phyloP scores from a whole-genome alignment of 257 asterid genomes.

The Solanum piurae region DNA sequence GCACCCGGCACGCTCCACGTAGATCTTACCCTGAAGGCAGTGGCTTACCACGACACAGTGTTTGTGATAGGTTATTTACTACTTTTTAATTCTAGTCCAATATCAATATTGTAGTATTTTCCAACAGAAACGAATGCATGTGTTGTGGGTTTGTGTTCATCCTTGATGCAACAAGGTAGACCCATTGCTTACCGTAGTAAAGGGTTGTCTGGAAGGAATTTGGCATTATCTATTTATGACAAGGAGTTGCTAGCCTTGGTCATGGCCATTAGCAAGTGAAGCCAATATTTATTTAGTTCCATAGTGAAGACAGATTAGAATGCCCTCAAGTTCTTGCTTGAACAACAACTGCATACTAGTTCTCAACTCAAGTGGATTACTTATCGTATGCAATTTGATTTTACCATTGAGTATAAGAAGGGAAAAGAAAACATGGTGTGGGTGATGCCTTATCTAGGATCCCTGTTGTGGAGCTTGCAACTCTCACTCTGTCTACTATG shows the following conservation, averaged over 20 bases:
- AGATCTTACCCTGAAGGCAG: too few species aligned
- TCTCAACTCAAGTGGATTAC: neutral
- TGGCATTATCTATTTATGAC: neutral
- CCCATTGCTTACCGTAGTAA: neutral
- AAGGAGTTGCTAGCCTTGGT: neutral
- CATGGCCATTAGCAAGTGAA: neutral
- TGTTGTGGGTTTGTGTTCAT: too few species aligned
- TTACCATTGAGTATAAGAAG: neutral
- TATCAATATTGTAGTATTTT: neutral
- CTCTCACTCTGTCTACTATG: neutral
- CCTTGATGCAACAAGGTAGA: neutral
- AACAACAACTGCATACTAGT: neutral
- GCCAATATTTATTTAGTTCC: neutral
- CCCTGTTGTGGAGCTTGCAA: neutral
- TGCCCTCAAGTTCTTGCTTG: neutral
- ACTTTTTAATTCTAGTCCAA: neutral
- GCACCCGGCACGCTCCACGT: too few species aligned
- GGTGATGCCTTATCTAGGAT: neutral
- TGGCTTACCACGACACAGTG: neutral
- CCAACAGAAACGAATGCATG: neutral
- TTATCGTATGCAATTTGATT: neutral
- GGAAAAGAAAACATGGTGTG: neutral
- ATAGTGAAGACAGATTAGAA: neutral
- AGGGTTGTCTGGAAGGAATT: neutral
- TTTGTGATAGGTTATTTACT: neutral